Evolutionary conservation across 257 asterid genomes (phyloP).

Genomic region (Solanum lycopersicoides): DNA sequence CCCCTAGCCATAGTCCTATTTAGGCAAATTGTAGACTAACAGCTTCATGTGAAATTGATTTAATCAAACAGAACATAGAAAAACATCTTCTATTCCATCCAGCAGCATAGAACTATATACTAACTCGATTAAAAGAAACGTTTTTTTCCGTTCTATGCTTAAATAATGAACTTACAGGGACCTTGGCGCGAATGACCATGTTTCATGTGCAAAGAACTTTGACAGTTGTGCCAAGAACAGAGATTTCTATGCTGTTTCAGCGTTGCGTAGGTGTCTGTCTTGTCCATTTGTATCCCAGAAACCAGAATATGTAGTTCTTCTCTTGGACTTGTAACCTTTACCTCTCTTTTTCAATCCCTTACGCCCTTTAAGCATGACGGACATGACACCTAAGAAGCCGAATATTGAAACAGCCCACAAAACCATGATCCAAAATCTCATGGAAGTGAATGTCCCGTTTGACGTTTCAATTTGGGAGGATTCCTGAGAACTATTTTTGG

Average conservation of each 20-base stretch:
- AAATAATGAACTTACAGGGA: not conserved
- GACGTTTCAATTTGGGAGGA: not conserved
- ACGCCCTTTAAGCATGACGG: not conserved
- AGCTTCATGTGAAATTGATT: not conserved
- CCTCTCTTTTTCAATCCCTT: constrained; percentile 3
- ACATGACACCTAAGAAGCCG: constrained; percentile 6
- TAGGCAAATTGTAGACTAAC: not conserved
- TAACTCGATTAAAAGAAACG: not conserved
- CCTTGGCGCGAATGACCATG: not conserved
- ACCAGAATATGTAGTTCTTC: constrained; percentile 5
- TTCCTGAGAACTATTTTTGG: not conserved
- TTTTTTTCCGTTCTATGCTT: not conserved
- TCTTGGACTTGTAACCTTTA: constrained; percentile 1
- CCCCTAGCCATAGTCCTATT: not conserved
- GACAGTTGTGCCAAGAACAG: not conserved
- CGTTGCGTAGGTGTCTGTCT: constrained; percentile 2
- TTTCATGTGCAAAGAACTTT: not conserved
- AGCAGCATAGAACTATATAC: not conserved
- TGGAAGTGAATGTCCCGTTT: not conserved
- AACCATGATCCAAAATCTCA: constrained; percentile 12
- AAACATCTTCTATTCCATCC: not conserved
- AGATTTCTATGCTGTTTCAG: not conserved
- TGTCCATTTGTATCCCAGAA: constrained; percentile 7
- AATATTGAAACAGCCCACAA: constrained; percentile 5
- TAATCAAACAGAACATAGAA: not conserved